Conservation (phyloP, 495 filamentous ascomycete species). For the Darksidea phi region DNA sequence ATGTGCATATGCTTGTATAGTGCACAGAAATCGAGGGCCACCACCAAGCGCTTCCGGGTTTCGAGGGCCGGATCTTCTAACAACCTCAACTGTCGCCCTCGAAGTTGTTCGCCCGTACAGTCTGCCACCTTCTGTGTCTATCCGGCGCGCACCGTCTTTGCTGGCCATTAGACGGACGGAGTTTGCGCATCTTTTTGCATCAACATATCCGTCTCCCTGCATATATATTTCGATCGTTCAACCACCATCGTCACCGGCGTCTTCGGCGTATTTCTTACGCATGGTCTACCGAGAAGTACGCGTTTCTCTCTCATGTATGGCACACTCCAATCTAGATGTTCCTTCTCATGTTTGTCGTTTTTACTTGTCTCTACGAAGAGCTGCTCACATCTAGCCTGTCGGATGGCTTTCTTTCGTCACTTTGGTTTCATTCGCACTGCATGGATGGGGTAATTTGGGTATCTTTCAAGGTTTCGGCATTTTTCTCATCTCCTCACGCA, state of each 20-base stretch:
- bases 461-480: no score
- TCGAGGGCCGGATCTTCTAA: no score
- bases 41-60: no score
- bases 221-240: slow-evolving; percentile 10
- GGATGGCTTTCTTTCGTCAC: no score
- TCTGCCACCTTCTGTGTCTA: not conserved
- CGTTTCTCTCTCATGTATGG: not conserved
- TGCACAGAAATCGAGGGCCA: not conserved
- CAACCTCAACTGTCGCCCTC: no score
- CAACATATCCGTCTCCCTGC: slow-evolving; percentile 25
- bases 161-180: slow-evolving; percentile 30
- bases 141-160: slow-evolving; percentile 21
- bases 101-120: no score
- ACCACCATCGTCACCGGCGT: slow-evolving; percentile 19
- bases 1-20: slow-evolving; percentile 1
- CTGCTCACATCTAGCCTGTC: no score
- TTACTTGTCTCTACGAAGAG: not conserved
- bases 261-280: slow-evolving; percentile 13
- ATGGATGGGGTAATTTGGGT: no score
- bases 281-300: not conserved
- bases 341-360: slow-evolving; percentile 1
- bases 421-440: no score
- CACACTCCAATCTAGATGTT: not conserved
- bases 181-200: slow-evolving; percentile 22
- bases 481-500: no score